Evolutionary conservation across 345 rosid species (phyloP).

Genomic region (Xanthoceras sorbifolium): DNA sequence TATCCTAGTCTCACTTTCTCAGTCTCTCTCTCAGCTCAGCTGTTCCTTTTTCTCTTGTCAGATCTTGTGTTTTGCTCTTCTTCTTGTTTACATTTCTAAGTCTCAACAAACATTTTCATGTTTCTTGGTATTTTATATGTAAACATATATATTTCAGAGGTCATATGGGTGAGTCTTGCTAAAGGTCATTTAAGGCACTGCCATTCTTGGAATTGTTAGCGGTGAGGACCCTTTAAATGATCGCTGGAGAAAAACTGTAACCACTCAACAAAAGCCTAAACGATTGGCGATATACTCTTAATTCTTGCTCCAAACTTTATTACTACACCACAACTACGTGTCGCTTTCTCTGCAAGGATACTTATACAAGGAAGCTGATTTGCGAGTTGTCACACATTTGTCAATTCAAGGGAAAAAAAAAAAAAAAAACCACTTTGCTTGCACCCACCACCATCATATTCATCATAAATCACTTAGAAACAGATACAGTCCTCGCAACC

Average conservation of each 20-base stretch:
- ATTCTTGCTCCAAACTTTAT: no score
- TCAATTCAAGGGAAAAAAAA: constrained; percentile 12
- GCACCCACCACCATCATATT: not conserved
- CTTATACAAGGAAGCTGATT: constrained; percentile 24
- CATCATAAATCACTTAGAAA: constrained; percentile 6
- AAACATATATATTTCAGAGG: not conserved
- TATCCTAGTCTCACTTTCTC: not conserved
- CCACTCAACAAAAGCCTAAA: not conserved
- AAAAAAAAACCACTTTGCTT: not conserved
- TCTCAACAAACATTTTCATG: constrained; percentile 7
- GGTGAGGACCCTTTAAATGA: not conserved
- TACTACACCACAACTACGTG: not conserved
- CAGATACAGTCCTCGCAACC: not conserved
- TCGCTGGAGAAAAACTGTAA: constrained; percentile 13
- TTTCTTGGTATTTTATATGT: constrained; percentile 8
- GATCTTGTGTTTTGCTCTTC: constrained; percentile 13
- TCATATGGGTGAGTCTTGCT: not conserved
- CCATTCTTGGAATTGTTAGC: constrained; percentile 15
- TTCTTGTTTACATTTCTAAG: no score
- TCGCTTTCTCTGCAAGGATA: constrained; percentile 12
- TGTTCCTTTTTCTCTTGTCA: constrained; percentile 13
- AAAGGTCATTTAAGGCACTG: constrained; percentile 19
- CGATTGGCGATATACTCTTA: not conserved
- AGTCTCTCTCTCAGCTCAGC: not conserved
- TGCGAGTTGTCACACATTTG: constrained; percentile 29